Evolutionary conservation across 2,329 filamentous ascomycete genomes (phyloP), one percentile per base, ranked within the genome.

Genomic region (Exophiala viscosa): DNA sequence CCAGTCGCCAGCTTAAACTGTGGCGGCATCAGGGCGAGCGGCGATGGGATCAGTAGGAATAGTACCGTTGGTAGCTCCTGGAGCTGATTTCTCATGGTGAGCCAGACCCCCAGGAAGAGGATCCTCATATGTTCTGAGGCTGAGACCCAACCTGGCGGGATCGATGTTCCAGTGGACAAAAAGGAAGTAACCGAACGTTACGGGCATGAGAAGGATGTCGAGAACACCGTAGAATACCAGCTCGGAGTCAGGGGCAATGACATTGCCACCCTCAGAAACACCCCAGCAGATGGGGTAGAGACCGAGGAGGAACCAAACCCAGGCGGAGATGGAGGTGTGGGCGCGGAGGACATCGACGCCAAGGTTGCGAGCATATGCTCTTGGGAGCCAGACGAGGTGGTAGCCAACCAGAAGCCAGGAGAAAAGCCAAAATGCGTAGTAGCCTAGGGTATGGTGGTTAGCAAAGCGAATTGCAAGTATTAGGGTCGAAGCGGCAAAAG

Each of bases 211-310:
- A 2, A 53, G n/a, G 15, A 46, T 38, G 33, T 57, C 55, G 36
- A 58, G 52, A 14, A 60, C 45, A 13, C 54, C 58, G 42, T 60
- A 60, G 43, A 57, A 59, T 13, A 59, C 48, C 20, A 35, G 40
- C 45, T 59, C 59, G 5, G 40, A 42, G 63, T 87, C 84, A 0
- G 82, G 80, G 3, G 82, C 69, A 46, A 86, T 85, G 56, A 84
- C 68, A 60, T 86, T 86, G 8, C 81, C 83, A 20, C 82, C 83
- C 66, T 86, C 83, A 35, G 69, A 74, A 1, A 85, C 61, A 48
- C 81, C 83, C 81, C 83, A 86, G 15, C 78, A 76, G 55, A 84
- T 76, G 0, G 83, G 83, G 66, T 86, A 86, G 31, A 84, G 63
- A 59, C 81, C 79, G 83, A 82, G 85, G 33, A 85, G 69, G n/a